Evolutionary conservation across 176 grass and related monocot species (phyloP), one percentile per base, ranked within the genome.

Genomic region (Hyparrhenia diplandra): DNA sequence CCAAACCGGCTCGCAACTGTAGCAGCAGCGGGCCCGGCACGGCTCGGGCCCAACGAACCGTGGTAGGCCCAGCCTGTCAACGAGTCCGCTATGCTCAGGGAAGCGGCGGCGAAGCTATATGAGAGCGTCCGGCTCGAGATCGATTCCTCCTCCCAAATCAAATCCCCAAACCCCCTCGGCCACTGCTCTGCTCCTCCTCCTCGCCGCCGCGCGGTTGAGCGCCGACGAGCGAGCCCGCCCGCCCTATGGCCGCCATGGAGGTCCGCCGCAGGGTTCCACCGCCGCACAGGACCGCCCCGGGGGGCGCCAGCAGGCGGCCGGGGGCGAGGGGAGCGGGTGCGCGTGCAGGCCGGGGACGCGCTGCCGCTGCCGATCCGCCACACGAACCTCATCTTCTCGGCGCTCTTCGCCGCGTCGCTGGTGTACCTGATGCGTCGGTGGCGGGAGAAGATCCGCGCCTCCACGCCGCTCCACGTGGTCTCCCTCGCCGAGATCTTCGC

Each of bases 371-470:
- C 90, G 68, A 92, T 92, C 74, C 83, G 90, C 62, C 86, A 92
- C 74, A 92, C 90, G 52, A 92, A 92, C 83, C 80, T 92, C 64
- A 78, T 92, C 69, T 92, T 89, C 86, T 83, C 83, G 30, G 79
- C 80, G 23, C 63, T 92, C 25, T 92, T 92, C 86, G 90, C 75
- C 11, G 74, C 75, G 64, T 95, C 92, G 30, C 85, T 95, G 13
- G 87, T 86, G 45, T 95, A 88, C 82, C 92, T 95, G 21, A 95
- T 95, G 92, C 89, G 92, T 2, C 84, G 87, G 41, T 95, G 89
- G 89, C 55, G 89, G 37, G 88, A 95, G 80, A 95, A 95, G 89
- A 92, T 95, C 82, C 87, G 89, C 75, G 59, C 64, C 10, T 84
- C 89, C 45, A 92, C 82, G 59, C 93, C 93, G 6, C 92, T 95